Evolutionary conservation across 208 protist genomes (phyloP), one percentile per base, ranked within the genome.

Genomic region (Trypanosoma congolense): DNA sequence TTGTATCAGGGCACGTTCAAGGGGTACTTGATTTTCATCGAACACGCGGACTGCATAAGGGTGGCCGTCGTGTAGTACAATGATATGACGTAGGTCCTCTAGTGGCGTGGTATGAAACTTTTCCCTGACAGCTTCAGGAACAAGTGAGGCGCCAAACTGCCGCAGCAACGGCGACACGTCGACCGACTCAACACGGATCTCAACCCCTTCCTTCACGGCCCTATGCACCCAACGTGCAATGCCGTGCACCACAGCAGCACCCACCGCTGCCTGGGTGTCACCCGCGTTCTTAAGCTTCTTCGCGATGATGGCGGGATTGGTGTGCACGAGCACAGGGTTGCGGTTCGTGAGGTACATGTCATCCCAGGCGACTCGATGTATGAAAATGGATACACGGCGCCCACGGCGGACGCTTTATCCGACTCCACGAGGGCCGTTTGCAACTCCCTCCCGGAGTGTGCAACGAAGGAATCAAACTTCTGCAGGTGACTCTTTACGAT

Each of bases 1-100:
- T 54, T 87, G 72, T 24, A 93, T 79, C 16, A 78, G 22, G 0
- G 52, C 50, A 21, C 74, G 69, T 28, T 84, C 70, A 18, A 81
- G 57, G 16, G 64, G 61, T 19, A 63, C 48, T 49, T 76, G 57
- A 16, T 77, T 52, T 1, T 89, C 80, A 49, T 82, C 80, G 40
- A 93, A 85, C 5, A 93, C 60, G 22, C 77, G 65, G 31, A 93
- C 69, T 42, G 77, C 22, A 66, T 91, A 87, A 0, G 70, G 72
- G 51, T 90, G 78, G 6, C 82, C 87, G 45, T 93, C 83, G 55
- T 91, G 87, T 26, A 93, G 67, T 28, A 93, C 83, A 29, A 93
- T 62, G 30, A 93, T 57, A 70, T 93, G 86, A 12, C 72, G 65
- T 35, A 93, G 71, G 45, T 83, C 58, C 51, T 78, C 67, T 22